Percentiles rank a stretch among this genome's conserved stretches.
Evolutionary conservation across 805 yeast genomes (phyloP).

Genomic region (Candida broadrunensis): DNA sequence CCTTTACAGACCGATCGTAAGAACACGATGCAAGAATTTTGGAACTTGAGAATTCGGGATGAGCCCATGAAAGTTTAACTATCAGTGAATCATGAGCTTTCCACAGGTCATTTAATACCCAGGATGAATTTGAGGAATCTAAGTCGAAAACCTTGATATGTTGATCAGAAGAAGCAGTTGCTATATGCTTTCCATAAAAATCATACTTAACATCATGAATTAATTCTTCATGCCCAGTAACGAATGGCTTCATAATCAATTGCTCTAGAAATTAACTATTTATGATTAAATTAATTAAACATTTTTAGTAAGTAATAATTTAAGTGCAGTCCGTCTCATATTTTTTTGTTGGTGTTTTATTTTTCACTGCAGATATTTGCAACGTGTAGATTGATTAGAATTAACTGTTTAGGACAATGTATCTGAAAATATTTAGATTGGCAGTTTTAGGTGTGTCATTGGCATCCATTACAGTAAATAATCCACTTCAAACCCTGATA

Average conservation of each 20-base stretch:
- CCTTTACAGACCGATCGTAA: constrained; percentile 81
- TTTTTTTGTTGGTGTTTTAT: not conserved
- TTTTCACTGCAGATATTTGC: not conserved
- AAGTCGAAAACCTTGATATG: constrained; percentile 86
- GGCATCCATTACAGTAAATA: constrained; percentile 27
- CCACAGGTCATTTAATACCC: constrained; percentile 89
- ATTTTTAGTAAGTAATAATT: too few species aligned
- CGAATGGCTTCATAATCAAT: constrained; percentile 56
- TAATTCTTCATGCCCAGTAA: constrained; percentile 90
- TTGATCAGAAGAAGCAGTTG: constrained; percentile 94
- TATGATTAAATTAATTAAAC: too few species aligned
- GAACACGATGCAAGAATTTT: constrained; percentile 84
- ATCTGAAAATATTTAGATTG: constrained; percentile 6
- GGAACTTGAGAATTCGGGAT: constrained; percentile 78
- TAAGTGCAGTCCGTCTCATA: too few species aligned
- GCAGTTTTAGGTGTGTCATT: constrained; percentile 14
- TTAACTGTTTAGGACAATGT: not conserved
- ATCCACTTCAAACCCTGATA: constrained; percentile 56
- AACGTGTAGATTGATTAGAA: not conserved
- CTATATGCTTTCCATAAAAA: constrained; percentile 87
- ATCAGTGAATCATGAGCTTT: constrained; percentile 92
- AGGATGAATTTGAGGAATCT: constrained; percentile 60
- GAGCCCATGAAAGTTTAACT: constrained; percentile 85
- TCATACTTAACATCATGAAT: constrained; percentile 90
- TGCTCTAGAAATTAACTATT: too few species aligned